Evolutionary conservation across 1,139 yeast species (phyloP).

Genomic region (Williopsis jadinii): DNA sequence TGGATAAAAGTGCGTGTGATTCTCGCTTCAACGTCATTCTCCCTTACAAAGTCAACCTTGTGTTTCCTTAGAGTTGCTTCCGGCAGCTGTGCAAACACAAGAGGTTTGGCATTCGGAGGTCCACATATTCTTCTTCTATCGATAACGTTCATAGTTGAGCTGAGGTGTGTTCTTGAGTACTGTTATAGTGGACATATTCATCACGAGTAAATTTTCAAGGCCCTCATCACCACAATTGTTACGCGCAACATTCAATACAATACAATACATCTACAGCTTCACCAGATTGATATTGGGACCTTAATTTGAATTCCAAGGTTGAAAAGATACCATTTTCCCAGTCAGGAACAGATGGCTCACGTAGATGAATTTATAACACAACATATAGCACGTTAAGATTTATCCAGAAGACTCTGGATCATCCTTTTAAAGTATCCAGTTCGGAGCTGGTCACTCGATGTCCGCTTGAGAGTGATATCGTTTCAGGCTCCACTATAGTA

Average conservation of each 20-base stretch:
- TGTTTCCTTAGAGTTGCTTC: conserved; percentile 5
- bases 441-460: neutral
- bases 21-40: conserved; percentile 15
- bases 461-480: neutral
- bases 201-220: no score
- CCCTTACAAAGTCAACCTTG: conserved; percentile 3
- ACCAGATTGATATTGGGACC: no score
- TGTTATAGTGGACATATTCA: no score
- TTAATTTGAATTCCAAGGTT: no score
- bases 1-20: conserved; percentile 35
- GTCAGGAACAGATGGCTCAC: no score
- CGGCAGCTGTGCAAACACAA: conserved; percentile 31
- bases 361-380: neutral
- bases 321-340: no score
- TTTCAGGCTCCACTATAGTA: neutral
- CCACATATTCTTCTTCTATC: conserved; percentile 74
- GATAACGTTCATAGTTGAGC: conserved; percentile 25
- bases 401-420: neutral
- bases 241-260: neutral
- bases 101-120: conserved; percentile 50
- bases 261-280: no score
- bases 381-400: neutral
- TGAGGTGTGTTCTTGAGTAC: no score
- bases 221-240: neutral
- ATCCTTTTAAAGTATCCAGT: conserved; percentile 1